A percentile compares a stretch with the other conserved stretches of the same genome.
These are phyloP conservation scores for Russula lepida DNA, from an alignment of 768 basidiomycete species.

Conservation along the genomic window DNA sequence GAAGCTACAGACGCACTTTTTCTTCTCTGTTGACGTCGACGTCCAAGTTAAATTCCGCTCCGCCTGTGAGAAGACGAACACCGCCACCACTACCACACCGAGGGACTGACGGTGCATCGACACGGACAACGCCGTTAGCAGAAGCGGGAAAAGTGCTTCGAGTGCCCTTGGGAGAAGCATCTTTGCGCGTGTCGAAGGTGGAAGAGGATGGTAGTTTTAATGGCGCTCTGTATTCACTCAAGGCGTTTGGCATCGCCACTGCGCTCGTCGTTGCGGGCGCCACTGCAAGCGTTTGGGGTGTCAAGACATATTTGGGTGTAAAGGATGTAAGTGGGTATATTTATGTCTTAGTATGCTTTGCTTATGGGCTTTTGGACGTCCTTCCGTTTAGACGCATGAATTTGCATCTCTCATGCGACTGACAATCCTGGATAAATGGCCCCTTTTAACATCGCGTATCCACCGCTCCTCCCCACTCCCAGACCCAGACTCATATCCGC, in stretches of 20 bases:
- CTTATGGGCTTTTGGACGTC: background rate
- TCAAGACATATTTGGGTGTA: slow-evolving; percentile 47
- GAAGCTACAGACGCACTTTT: slow-evolving; percentile 4
- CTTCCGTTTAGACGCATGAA: slow-evolving; percentile 39
- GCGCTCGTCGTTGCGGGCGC: slow-evolving; percentile 45
- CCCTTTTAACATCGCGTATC: slow-evolving; percentile 43
- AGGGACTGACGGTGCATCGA: background rate
- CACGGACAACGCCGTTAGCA: background rate
- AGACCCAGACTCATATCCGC: background rate
- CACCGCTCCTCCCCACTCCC: slow-evolving; percentile 29
- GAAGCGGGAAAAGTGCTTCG: background rate
- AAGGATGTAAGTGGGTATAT: slow-evolving; percentile 38
- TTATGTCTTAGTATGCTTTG: background rate
- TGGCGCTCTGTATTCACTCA: slow-evolving; percentile 45
- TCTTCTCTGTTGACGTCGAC: slow-evolving; percentile 2
- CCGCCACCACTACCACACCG: background rate
- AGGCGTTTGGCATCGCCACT: slow-evolving; percentile 62
- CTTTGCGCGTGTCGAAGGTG: background rate
- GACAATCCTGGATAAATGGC: slow-evolving; percentile 39
- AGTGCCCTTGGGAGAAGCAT: background rate
- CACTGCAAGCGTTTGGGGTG: slow-evolving; percentile 35
- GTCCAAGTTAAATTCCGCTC: slow-evolving; percentile 17
- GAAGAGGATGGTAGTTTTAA: slow-evolving; percentile 34
- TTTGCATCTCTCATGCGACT: slow-evolving; percentile 52
- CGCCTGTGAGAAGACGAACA: slow-evolving; percentile 17